Base-by-base conservation (phyloP, 768 basidiomycete genomes). In the Boletales sp. region DNA sequence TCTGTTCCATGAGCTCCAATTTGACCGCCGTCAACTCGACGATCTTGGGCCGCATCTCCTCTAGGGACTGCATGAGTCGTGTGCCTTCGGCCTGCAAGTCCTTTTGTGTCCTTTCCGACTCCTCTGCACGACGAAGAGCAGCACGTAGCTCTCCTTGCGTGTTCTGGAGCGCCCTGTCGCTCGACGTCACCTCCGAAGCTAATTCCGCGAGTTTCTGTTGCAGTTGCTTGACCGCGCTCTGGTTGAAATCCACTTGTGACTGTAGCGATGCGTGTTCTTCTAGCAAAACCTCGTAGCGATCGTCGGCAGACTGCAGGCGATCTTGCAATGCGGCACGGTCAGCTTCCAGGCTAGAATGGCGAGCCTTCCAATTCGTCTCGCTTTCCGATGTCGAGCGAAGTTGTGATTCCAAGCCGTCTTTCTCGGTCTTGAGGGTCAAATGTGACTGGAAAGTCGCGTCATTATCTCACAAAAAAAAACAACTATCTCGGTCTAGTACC, bases 11-110 rank as follows among this genome's bases (percentile, higher is more conserved):
- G 9, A 89, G 74, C 52, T 87, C 80, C 13, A 88, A 69, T 64
- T 85, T 89, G 53, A 74, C 77, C 34, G 82, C 79, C 3, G 87
- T 90, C 47, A 94, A 73, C 62, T 90, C 84, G 18, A 91, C 83
- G 54, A 92, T 83, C 72, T 92, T 92, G 36, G 87, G 81, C 30
- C 86, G 80, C 82, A 92, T 86, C 67, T 92, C 89, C 55, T 92
- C 85, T 52, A 93, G 70, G n/a, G 87, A 83, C 28, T 76, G 80
- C 82, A 92, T 80, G 32, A 94, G 76, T 46, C 74, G 77, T n/a
- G 79, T 82, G 36, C 90, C 89, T 67, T 94, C 91, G 0, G 73
- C 70, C 59, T 91, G 90, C 4, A 94, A 74, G 51, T 80, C 83
- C 60, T 80, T 80, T 59, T 89, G 84, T 4, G 73, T 82, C 57